These are phyloP conservation scores for Blepharisma stoltei DNA, from an alignment of 73 alveolate genomes.

Conservation along the genomic window DNA sequence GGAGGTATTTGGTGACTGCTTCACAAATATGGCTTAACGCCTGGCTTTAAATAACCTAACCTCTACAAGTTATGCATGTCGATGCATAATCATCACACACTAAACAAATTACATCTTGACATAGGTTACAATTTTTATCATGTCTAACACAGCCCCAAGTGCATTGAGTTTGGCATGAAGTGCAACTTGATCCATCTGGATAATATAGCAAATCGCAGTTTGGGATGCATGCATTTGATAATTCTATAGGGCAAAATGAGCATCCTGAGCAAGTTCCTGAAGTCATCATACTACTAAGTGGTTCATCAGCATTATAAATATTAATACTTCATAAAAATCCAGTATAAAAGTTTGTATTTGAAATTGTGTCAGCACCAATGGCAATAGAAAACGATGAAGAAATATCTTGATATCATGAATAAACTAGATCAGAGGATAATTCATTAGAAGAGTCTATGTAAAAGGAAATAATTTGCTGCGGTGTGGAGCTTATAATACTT, in stretches of 20 bases:
- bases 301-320: neutral
- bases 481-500: too few relatives aligned
- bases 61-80: too few relatives aligned
- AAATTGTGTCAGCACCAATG: neutral
- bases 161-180: neutral
- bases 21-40: too few relatives aligned
- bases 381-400: neutral
- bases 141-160: constrained; percentile 12
- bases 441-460: too few relatives aligned
- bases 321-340: constrained; percentile 11
- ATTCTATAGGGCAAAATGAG: neutral
- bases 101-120: neutral
- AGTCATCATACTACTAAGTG: neutral
- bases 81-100: constrained; percentile 1
- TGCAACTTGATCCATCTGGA: neutral
- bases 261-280: neutral
- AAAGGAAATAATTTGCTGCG: too few relatives aligned
- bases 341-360: neutral
- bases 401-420: neutral
- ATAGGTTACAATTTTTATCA: constrained; percentile 9
- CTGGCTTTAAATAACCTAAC: too few relatives aligned
- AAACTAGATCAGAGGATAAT: too few relatives aligned
- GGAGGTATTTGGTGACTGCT: too few relatives aligned
- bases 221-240: neutral
- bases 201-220: neutral